Evolutionary conservation across 2,329 filamentous ascomycete genomes (phyloP), one percentile per base, ranked within the genome.

Genomic region (Conoideocrella luteorostrata): DNA sequence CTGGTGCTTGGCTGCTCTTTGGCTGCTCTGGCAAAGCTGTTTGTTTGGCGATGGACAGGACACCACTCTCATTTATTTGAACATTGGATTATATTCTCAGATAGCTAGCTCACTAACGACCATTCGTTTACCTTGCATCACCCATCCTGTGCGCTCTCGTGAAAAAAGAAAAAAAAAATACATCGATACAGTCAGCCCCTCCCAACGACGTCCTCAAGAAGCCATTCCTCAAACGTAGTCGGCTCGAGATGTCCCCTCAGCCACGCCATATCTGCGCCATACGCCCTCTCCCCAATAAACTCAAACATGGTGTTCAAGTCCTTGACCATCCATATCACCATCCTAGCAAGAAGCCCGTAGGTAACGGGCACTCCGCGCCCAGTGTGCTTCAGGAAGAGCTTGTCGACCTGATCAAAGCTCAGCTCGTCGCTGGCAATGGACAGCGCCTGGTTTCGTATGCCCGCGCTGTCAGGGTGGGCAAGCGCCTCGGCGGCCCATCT

Each of bases 401-500:
- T 18, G 9, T 56, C 43, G 5, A 55, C 43, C 1, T 56, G 43
- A 7, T 50, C 26, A 26, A 56, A 56, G 34, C 45, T 52, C 6
- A 56, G 36, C 33, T 55, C 51, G 7, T 56, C 51, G n/a, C 54
- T 56, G 2, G 54, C 54, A 41, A 56, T 50, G 4, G 50, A 49
- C 1, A 56, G 43, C n/a, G 54, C 48, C 12, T 54, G 43, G 11
- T 56, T 56, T 10, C 52, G 44, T 2, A 56, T 48, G 3, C 39
- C 44, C 0, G 40, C 40, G 3, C 43, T 43, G 18, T 54, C 50
- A 5, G 54, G 54, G 3, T 45, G 29, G 1, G 52, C 21, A 4
- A 56, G 39, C 1, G 32, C 50, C 13, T 55, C 51, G 1, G 20
- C 48, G 3, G 52, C 54, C 54, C 54, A 56, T 42, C 54, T 47